A percentile compares a stretch with the other conserved stretches of the same genome.
Conservation (phyloP, 495 filamentous ascomycete genomes). For the Aspergillus funiculosus region DNA sequence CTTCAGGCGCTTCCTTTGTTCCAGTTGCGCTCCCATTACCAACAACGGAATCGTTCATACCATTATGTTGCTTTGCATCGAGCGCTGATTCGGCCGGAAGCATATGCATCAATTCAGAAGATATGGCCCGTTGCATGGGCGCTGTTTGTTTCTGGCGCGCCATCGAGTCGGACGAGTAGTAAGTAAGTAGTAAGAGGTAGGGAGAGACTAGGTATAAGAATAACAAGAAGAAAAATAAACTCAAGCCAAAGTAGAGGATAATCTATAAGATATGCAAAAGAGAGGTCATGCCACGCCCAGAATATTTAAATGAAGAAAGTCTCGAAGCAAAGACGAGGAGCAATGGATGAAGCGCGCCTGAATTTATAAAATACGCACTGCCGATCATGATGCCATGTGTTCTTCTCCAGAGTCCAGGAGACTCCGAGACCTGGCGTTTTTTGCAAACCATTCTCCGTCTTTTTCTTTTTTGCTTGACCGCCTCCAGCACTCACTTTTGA, state of each 20-base stretch:
- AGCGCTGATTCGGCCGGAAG: conserved; percentile 27
- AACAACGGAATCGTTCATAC: conserved; percentile 8
- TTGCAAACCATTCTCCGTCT: conserved; percentile 3
- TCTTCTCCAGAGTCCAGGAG: conserved; percentile 28
- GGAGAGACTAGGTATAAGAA: neutral
- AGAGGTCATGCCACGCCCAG: neutral
- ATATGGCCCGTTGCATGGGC: conserved; percentile 59
- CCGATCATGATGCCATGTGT: conserved; percentile 39
- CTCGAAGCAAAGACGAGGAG: neutral
- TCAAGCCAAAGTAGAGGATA: neutral
- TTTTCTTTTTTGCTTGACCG: conserved; percentile 1
- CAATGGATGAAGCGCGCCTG: neutral
- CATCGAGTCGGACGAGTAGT: conserved; percentile 44
- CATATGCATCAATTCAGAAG: conserved; percentile 53
- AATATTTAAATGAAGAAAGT: neutral
- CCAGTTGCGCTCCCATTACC: conserved; percentile 38
- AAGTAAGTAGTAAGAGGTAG: no score
- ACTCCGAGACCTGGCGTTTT: conserved; percentile 13
- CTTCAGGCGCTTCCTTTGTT: conserved; percentile 25
- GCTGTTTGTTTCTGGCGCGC: conserved; percentile 65
- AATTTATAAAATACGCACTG: conserved; percentile 12
- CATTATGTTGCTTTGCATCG: conserved; percentile 27
- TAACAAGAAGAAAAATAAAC: conserved; percentile 1
- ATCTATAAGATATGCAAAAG: neutral
- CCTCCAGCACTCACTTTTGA: neutral